phyloP scores from a whole-genome alignment of 768 basidiomycete species.

The Tulasnella sp. region DNA sequence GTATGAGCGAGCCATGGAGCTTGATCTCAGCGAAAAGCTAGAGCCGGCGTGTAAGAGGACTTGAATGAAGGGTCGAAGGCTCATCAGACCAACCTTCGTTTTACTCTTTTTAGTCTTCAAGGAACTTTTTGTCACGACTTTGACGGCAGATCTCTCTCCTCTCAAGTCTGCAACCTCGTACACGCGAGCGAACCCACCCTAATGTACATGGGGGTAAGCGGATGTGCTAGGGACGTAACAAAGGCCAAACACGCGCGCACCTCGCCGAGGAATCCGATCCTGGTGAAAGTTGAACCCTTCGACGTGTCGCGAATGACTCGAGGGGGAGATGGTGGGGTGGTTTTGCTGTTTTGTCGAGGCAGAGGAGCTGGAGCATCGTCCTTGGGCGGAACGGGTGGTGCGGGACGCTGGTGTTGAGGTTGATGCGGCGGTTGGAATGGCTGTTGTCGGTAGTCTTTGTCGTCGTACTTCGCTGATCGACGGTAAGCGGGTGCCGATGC shows the following conservation, averaged over 20 bases:
- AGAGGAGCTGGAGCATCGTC: constrained; percentile 37
- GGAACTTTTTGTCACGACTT: constrained; percentile 87
- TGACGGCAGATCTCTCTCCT: constrained; percentile 66
- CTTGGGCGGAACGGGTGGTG: constrained; percentile 2
- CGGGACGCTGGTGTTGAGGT: background rate
- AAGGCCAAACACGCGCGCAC: constrained; percentile 33
- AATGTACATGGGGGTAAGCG: background rate
- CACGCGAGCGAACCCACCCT: constrained; percentile 93
- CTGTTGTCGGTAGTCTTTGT: constrained; percentile 1
- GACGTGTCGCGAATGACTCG: constrained; percentile 58
- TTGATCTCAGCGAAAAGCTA: constrained; percentile 98
- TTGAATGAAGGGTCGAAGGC: background rate
- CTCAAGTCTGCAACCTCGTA: constrained; percentile 78
- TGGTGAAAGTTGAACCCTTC: constrained; percentile 44
- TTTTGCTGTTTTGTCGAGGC: constrained; percentile 72
- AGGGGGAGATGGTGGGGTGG: constrained; percentile 70
- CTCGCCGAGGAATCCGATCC: constrained; percentile 84
- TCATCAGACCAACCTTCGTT: constrained; percentile 57
- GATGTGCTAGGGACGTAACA: background rate
- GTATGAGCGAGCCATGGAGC: constrained; percentile 81
- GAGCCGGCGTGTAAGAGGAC: background rate
- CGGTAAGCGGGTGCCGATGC: background rate
- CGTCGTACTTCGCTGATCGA: background rate
- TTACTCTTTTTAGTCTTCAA: constrained; percentile 95
- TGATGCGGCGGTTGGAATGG: background rate